A percentile compares a stretch with the other conserved stretches of the same genome.
Evolutionary conservation across 1,284 basidiomycete species (phyloP).

Genomic region (Sanghuangporus sanghuang): DNA sequence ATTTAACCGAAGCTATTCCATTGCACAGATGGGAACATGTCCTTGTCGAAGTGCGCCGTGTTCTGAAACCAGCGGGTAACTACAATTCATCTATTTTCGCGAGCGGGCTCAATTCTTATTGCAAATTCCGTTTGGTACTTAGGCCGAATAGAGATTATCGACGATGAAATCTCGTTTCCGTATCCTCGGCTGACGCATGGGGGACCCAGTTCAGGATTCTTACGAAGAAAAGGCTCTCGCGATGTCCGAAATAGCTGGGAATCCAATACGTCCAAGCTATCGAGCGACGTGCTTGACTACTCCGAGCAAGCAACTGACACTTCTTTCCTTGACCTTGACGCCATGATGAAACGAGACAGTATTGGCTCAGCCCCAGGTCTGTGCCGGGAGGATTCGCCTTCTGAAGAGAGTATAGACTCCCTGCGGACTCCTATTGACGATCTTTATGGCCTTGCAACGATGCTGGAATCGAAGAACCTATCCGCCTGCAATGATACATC

Average conservation of each 20-base stretch:
- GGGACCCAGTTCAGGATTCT: slow-evolving; percentile 8
- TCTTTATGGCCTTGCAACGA: background rate
- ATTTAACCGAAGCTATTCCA: slow-evolving; percentile 56
- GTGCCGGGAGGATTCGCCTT: slow-evolving; percentile 13
- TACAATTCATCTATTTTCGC: background rate
- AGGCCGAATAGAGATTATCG: slow-evolving; percentile 65
- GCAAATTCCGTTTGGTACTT: slow-evolving; percentile 15
- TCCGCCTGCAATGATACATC: background rate
- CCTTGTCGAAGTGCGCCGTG: slow-evolving; percentile 51
- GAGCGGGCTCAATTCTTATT: background rate
- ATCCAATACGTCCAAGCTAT: background rate
- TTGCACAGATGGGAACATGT: slow-evolving; percentile 51
- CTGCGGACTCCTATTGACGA: slow-evolving; percentile 6
- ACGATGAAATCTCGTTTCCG: slow-evolving; percentile 64
- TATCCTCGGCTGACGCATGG: slow-evolving; percentile 27
- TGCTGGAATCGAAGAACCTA: background rate
- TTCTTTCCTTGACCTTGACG: slow-evolving; percentile 16
- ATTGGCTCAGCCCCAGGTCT: slow-evolving; percentile 11
- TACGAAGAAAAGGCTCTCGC: slow-evolving; percentile 16
- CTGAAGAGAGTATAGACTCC: slow-evolving; percentile 12
- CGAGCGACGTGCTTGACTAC: slow-evolving; percentile 16
- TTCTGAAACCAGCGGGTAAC: slow-evolving; percentile 38
- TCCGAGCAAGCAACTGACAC: background rate
- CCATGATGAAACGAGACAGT: background rate
- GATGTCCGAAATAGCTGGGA: slow-evolving; percentile 10